Base-by-base conservation (phyloP, 2,329 filamentous ascomycete species). In the Fusarium sororula region DNA sequence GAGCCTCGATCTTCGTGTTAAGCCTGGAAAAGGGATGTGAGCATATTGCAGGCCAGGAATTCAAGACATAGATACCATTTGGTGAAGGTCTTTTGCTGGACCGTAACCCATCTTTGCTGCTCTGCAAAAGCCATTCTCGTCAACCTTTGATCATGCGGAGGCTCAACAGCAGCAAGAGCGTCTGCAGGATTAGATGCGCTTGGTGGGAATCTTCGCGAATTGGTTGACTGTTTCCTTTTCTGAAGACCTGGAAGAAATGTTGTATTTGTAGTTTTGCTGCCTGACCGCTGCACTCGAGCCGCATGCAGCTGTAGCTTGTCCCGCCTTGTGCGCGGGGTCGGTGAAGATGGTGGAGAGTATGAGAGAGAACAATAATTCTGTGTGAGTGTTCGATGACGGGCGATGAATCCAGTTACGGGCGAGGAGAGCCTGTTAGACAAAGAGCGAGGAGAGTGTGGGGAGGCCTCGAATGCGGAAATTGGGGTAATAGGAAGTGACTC, bases 81-180 rank as follows among this genome's bases (percentile, higher is more conserved):
- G 68, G 95, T 98, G 84, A 99, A 99, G 35, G 96, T 99, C 89
- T 98, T 99, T 84, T 98, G 93, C 87, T 98, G 96, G 84, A 98
- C 95, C 81, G 87, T 91, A 78, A 92, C 88, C 90, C 90, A 92
- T 82, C 88, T 86, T 82, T 91, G 89, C 83, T 92, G 89, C 81
- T 90, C 89, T 75, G 87, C 84, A 81, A 86, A 90, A 66, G 89
- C 90, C 90, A 92, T 92, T 82, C 85, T 91, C 79, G 83, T 84
- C 73, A 87, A 81, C 73, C 82, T 84, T 77, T 84, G 85, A 75
- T 88, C 86, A 82, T 86, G 85, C 79, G 83, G 81, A 76, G 85
- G 83, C 79, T 87, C 84, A 75, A 84, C 78, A 73, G 84, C 83
- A 77, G 83, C 81, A 75, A 86, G 83, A 73, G 84, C 82, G 81